Evolutionary conservation across 2,329 filamentous ascomycete species (phyloP).

Genomic region (Colletotrichum eremochloae): DNA sequence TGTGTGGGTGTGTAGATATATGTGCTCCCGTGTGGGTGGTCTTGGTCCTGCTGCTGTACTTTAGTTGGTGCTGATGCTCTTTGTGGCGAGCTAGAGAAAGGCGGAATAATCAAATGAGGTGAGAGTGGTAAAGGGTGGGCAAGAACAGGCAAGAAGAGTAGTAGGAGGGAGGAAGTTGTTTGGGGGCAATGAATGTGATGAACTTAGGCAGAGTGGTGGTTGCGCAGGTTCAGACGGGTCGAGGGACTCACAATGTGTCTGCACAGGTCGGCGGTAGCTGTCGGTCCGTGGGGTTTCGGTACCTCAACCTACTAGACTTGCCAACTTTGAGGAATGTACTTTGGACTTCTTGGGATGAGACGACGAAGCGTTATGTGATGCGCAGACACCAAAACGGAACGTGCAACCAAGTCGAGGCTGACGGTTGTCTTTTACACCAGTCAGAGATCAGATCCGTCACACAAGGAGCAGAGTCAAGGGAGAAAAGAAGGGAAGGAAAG

Average conservation of each 20-base stretch:
- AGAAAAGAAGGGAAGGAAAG: conserved; percentile 7
- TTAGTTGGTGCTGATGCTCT: conserved; percentile 11
- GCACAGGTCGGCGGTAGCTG: conserved; percentile 6
- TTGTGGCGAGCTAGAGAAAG: conserved; percentile 8
- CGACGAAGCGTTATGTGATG: conserved; percentile 16
- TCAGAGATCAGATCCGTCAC: conserved; percentile 17
- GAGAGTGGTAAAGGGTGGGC: background rate
- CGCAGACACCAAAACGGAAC: conserved; percentile 18
- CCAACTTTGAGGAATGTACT: background rate
- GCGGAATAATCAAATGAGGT: background rate
- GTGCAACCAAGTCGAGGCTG: conserved; percentile 12
- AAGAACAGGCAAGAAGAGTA: background rate
- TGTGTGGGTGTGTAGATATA: background rate
- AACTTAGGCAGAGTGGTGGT: background rate
- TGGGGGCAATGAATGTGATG: background rate
- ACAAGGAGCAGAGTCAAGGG: conserved; percentile 13
- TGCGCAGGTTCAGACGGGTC: conserved; percentile 37
- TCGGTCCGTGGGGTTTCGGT: conserved; percentile 7
- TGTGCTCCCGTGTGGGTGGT: background rate
- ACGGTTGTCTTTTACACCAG: conserved; percentile 17
- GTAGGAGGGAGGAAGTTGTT: background rate
- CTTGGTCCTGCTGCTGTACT: conserved; percentile 12
- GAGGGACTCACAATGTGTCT: conserved; percentile 16
- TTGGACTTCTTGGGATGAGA: conserved; percentile 31
- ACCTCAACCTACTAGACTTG: conserved; percentile 17